Percentiles rank a stretch among this genome's conserved stretches.
Evolutionary conservation across 202 grass and related monocot species (phyloP).

Genomic region (Miscanthus sacchariflorus): DNA sequence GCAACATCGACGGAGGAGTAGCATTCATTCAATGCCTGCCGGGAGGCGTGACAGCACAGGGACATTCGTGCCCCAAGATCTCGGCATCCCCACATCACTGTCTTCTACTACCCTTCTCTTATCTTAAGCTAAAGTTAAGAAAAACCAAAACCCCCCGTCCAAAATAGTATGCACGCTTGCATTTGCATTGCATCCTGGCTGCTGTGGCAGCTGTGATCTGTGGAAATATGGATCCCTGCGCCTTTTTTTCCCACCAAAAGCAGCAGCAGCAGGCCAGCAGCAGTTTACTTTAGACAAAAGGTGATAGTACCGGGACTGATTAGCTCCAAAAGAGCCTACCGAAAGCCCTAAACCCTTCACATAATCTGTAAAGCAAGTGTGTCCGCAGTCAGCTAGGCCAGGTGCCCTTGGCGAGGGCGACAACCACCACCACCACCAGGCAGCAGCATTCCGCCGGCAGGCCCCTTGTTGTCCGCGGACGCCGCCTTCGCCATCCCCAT

Average conservation of each 20-base stretch:
- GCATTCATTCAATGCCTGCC: conserved; percentile 12
- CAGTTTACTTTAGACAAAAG: conserved; percentile 27
- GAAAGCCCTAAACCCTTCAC: conserved; percentile 27
- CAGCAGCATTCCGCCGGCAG: neutral
- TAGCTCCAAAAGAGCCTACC: neutral
- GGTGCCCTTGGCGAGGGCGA: neutral
- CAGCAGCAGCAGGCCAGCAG: neutral
- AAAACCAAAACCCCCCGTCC: neutral
- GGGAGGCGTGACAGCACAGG: neutral
- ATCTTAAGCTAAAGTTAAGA: too few relatives aligned
- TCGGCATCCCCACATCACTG: neutral
- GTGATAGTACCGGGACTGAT: neutral
- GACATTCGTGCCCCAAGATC: conserved; percentile 31
- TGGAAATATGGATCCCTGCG: conserved; percentile 11
- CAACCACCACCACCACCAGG: neutral
- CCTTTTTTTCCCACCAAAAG: conserved; percentile 11
- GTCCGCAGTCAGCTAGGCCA: conserved; percentile 13
- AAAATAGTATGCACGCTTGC: conserved; percentile 29
- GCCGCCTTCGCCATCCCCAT: neutral
- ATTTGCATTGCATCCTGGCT: neutral
- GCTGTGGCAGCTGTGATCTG: neutral
- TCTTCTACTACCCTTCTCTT: neutral
- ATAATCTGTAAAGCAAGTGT: neutral
- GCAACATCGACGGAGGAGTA: neutral
- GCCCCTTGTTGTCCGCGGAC: neutral